Percentiles rank a stretch among this genome's conserved stretches.
phyloP scores from a whole-genome alignment of 768 basidiomycete species.

The Boletales sp. region DNA sequence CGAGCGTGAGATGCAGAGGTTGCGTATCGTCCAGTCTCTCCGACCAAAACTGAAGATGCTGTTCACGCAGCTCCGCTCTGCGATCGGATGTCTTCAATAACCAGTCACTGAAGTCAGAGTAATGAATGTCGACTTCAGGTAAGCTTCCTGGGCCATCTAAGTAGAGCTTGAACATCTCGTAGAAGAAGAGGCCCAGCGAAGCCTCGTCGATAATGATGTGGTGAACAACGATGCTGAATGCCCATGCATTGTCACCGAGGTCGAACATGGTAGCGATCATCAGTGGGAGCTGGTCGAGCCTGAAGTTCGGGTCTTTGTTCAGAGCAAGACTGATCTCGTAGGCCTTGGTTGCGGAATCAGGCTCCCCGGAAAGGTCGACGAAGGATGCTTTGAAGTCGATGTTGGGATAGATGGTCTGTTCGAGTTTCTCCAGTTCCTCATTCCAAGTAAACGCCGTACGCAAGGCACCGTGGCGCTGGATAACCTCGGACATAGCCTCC shows the following conservation, averaged over 20 bases:
- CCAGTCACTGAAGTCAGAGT: slow-evolving; percentile 23
- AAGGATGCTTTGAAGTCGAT: slow-evolving; percentile 21
- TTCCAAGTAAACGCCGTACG: slow-evolving; percentile 30
- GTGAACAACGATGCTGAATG: slow-evolving; percentile 28
- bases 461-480: slow-evolving; percentile 28
- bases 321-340: slow-evolving; percentile 28
- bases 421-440: slow-evolving; percentile 26
- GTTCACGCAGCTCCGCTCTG: slow-evolving; percentile 22
- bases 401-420: slow-evolving; percentile 28
- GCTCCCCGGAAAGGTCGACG: slow-evolving; percentile 27
- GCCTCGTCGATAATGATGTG: slow-evolving; percentile 31
- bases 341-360: slow-evolving; percentile 22
- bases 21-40: slow-evolving; percentile 14
- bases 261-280: slow-evolving; percentile 26
- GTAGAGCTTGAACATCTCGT: slow-evolving; percentile 27
- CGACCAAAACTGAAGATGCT: slow-evolving; percentile 25
- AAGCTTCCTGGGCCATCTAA: slow-evolving; percentile 24
- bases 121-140: slow-evolving; percentile 20
- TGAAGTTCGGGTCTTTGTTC: slow-evolving; percentile 23
- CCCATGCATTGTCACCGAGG: slow-evolving; percentile 18
- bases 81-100: slow-evolving; percentile 27
- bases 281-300: slow-evolving; percentile 23
- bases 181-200: slow-evolving; percentile 29
- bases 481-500: slow-evolving; percentile 23
- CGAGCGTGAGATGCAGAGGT: slow-evolving; percentile 21